Conservation (phyloP, 208 protist genomes). For the Zelonia costaricensis region DNA sequence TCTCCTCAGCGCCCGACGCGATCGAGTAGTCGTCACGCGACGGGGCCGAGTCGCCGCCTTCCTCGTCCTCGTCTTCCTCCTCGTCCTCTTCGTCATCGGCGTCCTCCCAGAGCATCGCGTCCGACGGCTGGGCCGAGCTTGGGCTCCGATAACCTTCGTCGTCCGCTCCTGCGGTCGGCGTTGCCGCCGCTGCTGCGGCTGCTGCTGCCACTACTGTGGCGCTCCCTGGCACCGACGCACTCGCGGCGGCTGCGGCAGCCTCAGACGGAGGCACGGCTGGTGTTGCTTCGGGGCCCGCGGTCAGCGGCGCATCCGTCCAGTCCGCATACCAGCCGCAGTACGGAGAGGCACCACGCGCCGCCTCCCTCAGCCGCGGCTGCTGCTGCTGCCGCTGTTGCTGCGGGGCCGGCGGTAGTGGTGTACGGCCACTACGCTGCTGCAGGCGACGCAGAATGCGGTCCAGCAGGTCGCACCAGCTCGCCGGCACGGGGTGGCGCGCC, state of each 20-base stretch:
- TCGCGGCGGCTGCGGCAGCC: background rate
- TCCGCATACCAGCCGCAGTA: slow-evolving; percentile 58
- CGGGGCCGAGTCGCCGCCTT: background rate
- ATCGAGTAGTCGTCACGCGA: background rate
- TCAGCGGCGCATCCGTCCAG: slow-evolving; percentile 31
- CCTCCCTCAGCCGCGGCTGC: slow-evolving; percentile 4
- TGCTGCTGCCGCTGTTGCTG: background rate
- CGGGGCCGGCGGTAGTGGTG: too few relatives aligned
- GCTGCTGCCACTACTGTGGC: too few relatives aligned
- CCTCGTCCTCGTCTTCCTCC: background rate
- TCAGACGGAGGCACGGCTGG: background rate
- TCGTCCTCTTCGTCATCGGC: slow-evolving; percentile 23
- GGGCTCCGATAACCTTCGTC: slow-evolving; percentile 13
- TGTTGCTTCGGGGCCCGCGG: background rate
- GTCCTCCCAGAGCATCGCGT: slow-evolving; percentile 29
- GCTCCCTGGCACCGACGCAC: too few relatives aligned
- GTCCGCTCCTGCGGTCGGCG: background rate
- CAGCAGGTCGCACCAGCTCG: slow-evolving; percentile 56
- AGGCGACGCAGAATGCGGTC: slow-evolving; percentile 53
- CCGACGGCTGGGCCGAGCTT: slow-evolving; percentile 11
- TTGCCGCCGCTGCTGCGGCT: background rate
- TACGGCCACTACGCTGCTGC: slow-evolving; percentile 4
- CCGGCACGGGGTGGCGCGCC: slow-evolving; percentile 43
- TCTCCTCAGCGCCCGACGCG: background rate
- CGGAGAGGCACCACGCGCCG: slow-evolving; percentile 31